A percentile compares a stretch with the other conserved stretches of the same genome.
phyloP scores from a whole-genome alignment of 2,329 filamentous ascomycete genomes.

The Xylaria sp. region DNA sequence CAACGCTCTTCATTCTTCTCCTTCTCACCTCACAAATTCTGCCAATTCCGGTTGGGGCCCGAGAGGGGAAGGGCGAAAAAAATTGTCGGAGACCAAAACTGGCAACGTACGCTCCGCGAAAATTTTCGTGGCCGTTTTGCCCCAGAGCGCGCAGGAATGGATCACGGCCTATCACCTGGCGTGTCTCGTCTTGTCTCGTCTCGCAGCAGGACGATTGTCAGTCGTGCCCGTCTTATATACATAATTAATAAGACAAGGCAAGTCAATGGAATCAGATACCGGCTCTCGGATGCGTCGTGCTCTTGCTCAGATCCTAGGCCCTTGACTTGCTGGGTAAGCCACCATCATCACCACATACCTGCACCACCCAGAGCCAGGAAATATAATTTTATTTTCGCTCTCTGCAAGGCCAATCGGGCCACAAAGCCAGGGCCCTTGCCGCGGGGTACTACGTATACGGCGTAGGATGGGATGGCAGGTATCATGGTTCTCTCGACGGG shows the following conservation, averaged over 20 bases:
- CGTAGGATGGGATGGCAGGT: conserved; percentile 8
- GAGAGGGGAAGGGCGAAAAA: neutral
- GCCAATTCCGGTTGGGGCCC: neutral
- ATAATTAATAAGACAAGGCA: neutral
- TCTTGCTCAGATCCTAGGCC: neutral
- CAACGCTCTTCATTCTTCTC: conserved; percentile 12
- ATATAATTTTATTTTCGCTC: conserved; percentile 35
- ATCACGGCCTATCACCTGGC: neutral
- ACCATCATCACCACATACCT: conserved; percentile 55
- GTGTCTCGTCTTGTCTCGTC: neutral
- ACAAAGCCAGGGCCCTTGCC: conserved; percentile 32
- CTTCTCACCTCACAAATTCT: neutral
- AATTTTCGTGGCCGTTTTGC: neutral
- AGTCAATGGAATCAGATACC: neutral
- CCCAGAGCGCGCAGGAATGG: neutral
- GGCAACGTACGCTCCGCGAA: neutral
- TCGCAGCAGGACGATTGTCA: neutral
- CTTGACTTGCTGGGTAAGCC: conserved; percentile 3
- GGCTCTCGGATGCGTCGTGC: neutral
- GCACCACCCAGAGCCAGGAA: conserved; percentile 51
- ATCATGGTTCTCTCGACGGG: neutral
- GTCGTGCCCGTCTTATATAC: neutral
- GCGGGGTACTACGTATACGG: conserved; percentile 32
- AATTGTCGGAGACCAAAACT: neutral
- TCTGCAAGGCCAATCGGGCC: conserved; percentile 17